Evolutionary conservation across 1,284 basidiomycete species (phyloP).

Genomic region (Trichosporon ovoides): DNA sequence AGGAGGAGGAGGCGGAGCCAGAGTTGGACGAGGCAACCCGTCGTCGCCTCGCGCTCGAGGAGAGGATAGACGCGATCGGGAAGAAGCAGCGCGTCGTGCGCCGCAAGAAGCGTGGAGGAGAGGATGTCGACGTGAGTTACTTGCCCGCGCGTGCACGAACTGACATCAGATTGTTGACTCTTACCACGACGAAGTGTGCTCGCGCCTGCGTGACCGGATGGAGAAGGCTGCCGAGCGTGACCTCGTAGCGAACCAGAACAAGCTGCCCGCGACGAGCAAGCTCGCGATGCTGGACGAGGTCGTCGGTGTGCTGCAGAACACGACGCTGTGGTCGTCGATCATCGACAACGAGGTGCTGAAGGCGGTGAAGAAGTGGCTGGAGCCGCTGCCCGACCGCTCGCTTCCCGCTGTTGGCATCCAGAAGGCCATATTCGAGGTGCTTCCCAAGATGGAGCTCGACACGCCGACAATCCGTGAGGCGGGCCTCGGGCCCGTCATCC

Average conservation of each 20-base stretch:
- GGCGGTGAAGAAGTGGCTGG: conserved; percentile 86
- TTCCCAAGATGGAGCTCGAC: conserved; percentile 88
- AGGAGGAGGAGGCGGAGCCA: conserved; percentile 44
- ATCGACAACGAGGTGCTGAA: conserved; percentile 91
- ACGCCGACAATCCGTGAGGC: conserved; percentile 85
- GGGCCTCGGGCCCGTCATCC: conserved; percentile 79
- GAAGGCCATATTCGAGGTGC: conserved; percentile 77
- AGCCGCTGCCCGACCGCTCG: conserved; percentile 86
- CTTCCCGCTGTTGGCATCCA: conserved; percentile 95
- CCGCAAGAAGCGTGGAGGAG: conserved; percentile 63
- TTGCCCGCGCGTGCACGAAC: background rate
- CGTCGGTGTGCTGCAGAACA: conserved; percentile 87
- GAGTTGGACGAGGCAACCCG: conserved; percentile 28
- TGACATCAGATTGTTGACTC: conserved; percentile 60
- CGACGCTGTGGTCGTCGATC: conserved; percentile 82
- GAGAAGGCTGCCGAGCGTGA: conserved; percentile 80
- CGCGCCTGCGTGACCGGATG: conserved; percentile 78
- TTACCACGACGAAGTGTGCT: conserved; percentile 87
- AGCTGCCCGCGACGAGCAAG: conserved; percentile 80
- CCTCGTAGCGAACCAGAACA: conserved; percentile 70
- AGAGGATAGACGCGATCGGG: conserved; percentile 70
- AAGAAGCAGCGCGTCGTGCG: conserved; percentile 66
- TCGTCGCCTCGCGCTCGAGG: conserved; percentile 30
- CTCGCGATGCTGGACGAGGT: conserved; percentile 79
- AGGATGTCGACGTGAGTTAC: conserved; percentile 52